Evolutionary conservation across 106 monocot species (phyloP).

Genomic region (Dioscorea zingiberensis): DNA sequence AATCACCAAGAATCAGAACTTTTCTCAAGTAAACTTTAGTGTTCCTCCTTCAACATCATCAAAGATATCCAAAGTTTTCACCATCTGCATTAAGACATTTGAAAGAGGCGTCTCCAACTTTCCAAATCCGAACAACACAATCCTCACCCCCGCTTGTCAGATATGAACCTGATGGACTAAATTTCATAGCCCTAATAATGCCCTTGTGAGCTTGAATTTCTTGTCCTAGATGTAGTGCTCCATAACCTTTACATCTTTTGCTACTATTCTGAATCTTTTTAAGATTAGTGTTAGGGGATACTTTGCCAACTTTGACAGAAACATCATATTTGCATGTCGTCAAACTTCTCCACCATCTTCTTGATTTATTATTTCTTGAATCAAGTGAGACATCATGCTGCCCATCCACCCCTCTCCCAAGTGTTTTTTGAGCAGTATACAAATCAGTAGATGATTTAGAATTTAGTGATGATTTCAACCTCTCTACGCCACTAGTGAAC

Average conservation of each 20-base stretch:
- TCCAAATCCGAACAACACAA: conserved; percentile 79
- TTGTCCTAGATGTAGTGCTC: conserved; percentile 61
- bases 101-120: conserved; percentile 42
- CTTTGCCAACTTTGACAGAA: conserved; percentile 15
- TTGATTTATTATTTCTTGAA: conserved; percentile 22
- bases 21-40: conserved; percentile 12
- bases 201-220: conserved; percentile 74
- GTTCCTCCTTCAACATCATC: conserved; percentile 25
- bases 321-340: conserved; percentile 16
- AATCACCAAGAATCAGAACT: conserved; percentile 47
- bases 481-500: too few relatives aligned
- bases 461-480: too few relatives aligned
- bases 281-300: conserved; percentile 12
- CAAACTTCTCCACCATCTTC: conserved; percentile 47
- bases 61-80: conserved; percentile 32
- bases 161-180: conserved; percentile 67
- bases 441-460: too few relatives aligned
- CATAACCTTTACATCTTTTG: conserved; percentile 68
- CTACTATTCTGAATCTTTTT: conserved; percentile 39
- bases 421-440: too few relatives aligned
- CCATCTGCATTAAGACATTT: too few relatives aligned
- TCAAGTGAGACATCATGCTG: not conserved
- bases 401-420: conserved; percentile 1
- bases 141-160: conserved; percentile 89
- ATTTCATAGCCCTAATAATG: conserved; percentile 73